Base-by-base conservation (phyloP, 371 early-diverging fungal species). In the Entomophthora muscae region DNA sequence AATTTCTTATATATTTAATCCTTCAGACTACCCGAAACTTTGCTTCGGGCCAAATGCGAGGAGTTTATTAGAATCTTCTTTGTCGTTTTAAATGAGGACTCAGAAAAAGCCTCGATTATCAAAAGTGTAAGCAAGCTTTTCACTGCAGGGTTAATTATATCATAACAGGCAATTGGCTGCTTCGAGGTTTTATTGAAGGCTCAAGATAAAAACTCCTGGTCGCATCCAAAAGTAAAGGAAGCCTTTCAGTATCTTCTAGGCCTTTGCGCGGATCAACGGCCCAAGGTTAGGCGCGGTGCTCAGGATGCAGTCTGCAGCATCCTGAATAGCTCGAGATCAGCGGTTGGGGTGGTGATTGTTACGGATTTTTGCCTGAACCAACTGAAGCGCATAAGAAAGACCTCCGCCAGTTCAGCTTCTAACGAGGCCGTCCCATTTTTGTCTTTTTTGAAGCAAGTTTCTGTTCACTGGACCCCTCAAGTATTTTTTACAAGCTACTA, bases 251-350 rank as follows among this genome's bases (percentile, higher is more conserved):
- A 81, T 30, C 71, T 95, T 52, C 75, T 95, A 30, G 70, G 83
- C 32, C 76, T 90, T 62, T 80, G 86, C 32, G 78, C 86, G 5
- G 93, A 94, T 68, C 77, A 78, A 51, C 79, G 93, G 42, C 92
- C 94, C 53, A 93, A 93, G 79, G 87, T 93, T 52, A 81, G 94
- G 28, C 86, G 86, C 74, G 75, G 84, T 62, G 93, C 93, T 27
- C 91, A 88, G 66, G 93, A 92, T 62, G 89, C 87, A 12, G 78
- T 88, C 54, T 74, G 77, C 30, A 71, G 72, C 23, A 77, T 94
- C 52, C 71, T 93, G 33, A 72, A 77, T 1, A 72, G 73, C 53
- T 86, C 86, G 26, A 91, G 93, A 33, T 80, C 88, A 27, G 90
- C 91, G 17, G 74, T 79, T 21, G 88, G 86, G 31, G 83, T 88